phyloP scores from a whole-genome alignment of 2,329 filamentous ascomycete species.

The Botrytis fragariae region DNA sequence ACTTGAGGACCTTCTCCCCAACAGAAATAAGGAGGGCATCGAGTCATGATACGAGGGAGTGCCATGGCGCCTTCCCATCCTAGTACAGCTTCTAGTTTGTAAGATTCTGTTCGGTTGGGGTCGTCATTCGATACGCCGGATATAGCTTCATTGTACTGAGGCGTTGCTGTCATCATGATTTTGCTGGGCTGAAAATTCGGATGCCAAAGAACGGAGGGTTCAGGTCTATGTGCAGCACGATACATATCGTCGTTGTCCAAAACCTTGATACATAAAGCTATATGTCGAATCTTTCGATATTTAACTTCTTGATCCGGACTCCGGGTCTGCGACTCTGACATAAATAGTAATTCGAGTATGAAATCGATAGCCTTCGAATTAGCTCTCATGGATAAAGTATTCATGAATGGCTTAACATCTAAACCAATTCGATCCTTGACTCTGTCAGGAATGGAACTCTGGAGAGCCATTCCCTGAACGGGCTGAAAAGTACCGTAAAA shows the following conservation, averaged over 20 bases:
- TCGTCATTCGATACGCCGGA: background rate
- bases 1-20: background rate
- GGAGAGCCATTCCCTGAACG: background rate
- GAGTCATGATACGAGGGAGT: conserved; percentile 4
- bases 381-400: background rate
- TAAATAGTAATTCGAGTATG: background rate
- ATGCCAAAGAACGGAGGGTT: background rate
- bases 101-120: background rate
- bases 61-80: background rate
- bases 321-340: background rate
- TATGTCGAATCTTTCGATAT: background rate
- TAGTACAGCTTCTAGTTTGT: background rate
- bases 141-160: background rate
- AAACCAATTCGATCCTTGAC: background rate
- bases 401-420: background rate
- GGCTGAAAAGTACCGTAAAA: background rate
- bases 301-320: background rate
- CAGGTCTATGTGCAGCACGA: background rate
- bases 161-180: background rate
- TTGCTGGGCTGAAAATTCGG: background rate
- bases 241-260: background rate
- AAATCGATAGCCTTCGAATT: background rate
- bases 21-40: background rate
- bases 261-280: background rate
- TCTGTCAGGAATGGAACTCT: background rate